phyloP scores from a whole-genome alignment of 2,329 filamentous ascomycete species.

The Ophiostoma perfectum region DNA sequence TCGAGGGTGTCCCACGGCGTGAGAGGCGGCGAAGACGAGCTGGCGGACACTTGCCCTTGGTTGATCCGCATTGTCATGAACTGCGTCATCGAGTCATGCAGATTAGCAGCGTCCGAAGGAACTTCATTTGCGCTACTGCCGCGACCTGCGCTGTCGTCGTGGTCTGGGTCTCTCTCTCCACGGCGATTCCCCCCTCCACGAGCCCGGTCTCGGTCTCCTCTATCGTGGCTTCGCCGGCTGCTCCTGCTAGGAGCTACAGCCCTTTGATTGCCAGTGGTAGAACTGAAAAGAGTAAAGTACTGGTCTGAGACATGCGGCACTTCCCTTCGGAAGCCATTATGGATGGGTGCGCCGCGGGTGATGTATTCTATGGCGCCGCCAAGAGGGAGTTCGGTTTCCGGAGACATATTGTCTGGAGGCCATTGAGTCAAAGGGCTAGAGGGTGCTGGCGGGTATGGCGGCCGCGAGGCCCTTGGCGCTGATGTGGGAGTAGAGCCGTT shows the following conservation, averaged over 20 bases:
- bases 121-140: slow-evolving; percentile 29
- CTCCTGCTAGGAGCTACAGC: background rate
- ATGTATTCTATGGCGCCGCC: slow-evolving; percentile 54
- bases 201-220: slow-evolving; percentile 15
- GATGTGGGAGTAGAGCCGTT: background rate
- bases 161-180: slow-evolving; percentile 29
- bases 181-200: background rate
- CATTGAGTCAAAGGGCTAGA: slow-evolving; percentile 45
- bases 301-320: slow-evolving; percentile 36
- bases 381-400: slow-evolving; percentile 47
- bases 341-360: slow-evolving; percentile 51
- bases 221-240: slow-evolving; percentile 18
- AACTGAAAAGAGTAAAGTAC: slow-evolving; percentile 53
- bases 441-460: slow-evolving; percentile 30
- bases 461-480: slow-evolving; percentile 35
- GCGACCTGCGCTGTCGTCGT: slow-evolving; percentile 34
- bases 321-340: slow-evolving; percentile 49
- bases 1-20: slow-evolving; percentile 67
- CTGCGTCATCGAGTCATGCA: slow-evolving; percentile 53
- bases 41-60: slow-evolving; percentile 9
- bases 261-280: slow-evolving; percentile 39
- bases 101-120: slow-evolving; percentile 44
- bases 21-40: slow-evolving; percentile 38
- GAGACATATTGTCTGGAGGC: slow-evolving; percentile 50
- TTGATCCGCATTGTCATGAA: slow-evolving; percentile 52